Evolutionary conservation across 805 yeast genomes (phyloP).

Genomic region (Pichia scutulata): DNA sequence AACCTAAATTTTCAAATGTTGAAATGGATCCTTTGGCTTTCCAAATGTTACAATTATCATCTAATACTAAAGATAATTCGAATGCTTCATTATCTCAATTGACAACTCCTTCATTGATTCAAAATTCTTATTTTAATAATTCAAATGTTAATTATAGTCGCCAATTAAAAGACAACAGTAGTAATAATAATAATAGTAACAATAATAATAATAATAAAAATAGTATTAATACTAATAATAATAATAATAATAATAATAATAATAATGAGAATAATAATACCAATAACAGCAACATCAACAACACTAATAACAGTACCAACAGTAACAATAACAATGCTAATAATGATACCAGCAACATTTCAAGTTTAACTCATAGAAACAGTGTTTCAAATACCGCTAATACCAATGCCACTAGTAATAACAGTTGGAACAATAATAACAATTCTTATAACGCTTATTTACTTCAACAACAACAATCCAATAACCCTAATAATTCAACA

Average conservation of each 20-base stretch:
- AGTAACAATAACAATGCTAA: not conserved
- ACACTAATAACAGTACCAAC: too few relatives aligned
- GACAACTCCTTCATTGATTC: constrained; percentile 8
- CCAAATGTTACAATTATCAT: constrained; percentile 21
- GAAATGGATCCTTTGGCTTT: constrained; percentile 24
- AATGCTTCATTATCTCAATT: constrained; percentile 11
- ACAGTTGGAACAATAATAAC: not conserved
- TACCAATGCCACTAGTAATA: not conserved
- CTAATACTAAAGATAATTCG: not conserved
- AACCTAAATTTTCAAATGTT: constrained; percentile 14
- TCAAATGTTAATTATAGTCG: constrained; percentile 9
- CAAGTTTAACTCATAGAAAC: not conserved
- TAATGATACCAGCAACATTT: not conserved
- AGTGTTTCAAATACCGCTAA: not conserved
- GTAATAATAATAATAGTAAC: not conserved
- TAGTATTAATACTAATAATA: too few relatives aligned
- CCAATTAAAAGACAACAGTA: constrained; percentile 3
- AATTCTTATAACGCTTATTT: constrained; percentile 1
- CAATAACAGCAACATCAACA: not conserved
- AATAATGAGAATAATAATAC: constrained; percentile 3
- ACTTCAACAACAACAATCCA: constrained; percentile 3
- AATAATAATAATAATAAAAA: constrained; percentile 1
- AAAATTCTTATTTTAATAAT: constrained; percentile 8
- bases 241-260: not conserved
- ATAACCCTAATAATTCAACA: not conserved